Percentiles rank a stretch among this genome's conserved stretches.
phyloP scores from a whole-genome alignment of 1,284 basidiomycete species.

The Inonotus obliquus region DNA sequence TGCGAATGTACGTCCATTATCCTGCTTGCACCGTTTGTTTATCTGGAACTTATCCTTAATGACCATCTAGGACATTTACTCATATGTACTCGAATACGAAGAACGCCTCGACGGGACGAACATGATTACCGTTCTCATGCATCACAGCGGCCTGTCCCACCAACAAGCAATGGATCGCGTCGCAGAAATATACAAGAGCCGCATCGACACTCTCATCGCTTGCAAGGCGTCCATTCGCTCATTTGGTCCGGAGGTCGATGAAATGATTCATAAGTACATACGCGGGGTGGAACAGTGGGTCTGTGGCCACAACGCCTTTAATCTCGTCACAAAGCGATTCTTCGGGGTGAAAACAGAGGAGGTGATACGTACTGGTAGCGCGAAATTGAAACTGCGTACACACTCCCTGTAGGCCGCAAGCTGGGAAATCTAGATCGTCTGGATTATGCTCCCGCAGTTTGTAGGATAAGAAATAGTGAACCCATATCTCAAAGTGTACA shows the following conservation, averaged over 20 bases:
- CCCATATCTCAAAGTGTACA: too few relatives aligned
- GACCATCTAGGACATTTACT: conserved; percentile 74
- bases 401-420: too few relatives aligned
- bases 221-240: conserved; percentile 28
- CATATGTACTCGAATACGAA: conserved; percentile 65
- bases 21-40: neutral
- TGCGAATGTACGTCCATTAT: conserved; percentile 14
- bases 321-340: conserved; percentile 37
- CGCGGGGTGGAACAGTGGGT: conserved; percentile 34
- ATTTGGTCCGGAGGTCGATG: conserved; percentile 29
- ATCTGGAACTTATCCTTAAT: too few relatives aligned
- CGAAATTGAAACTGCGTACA: conserved; percentile 21
- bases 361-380: conserved; percentile 35
- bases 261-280: conserved; percentile 31
- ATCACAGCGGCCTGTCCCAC: conserved; percentile 42
- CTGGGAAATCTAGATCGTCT: too few relatives aligned
- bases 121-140: conserved; percentile 61
- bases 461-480: too few relatives aligned
- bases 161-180: conserved; percentile 58
- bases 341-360: conserved; percentile 25
- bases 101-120: conserved; percentile 60
- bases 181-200: conserved; percentile 29
- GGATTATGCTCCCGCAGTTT: too few relatives aligned
- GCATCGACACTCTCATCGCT: conserved; percentile 30
- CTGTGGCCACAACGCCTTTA: conserved; percentile 36